Evolutionary conservation across 345 rosid genomes (phyloP).

Genomic region (Eucalyptus regnans): DNA sequence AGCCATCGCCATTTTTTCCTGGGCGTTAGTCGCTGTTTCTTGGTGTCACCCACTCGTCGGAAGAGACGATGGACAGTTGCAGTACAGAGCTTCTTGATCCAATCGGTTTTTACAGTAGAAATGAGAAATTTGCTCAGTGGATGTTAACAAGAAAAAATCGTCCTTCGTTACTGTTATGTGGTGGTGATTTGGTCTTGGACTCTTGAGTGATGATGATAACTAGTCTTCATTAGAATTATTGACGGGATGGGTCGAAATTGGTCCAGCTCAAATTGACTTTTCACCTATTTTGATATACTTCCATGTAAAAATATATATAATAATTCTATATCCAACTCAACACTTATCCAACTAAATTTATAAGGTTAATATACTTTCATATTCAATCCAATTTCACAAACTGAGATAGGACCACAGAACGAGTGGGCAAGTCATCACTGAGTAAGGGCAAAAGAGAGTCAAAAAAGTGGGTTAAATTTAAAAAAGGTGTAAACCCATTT

Average conservation of each 20-base stretch:
- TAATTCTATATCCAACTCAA: fast-evolving
- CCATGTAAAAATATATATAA: too few species aligned
- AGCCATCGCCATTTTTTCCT: conserved; percentile 21
- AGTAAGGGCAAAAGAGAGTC: fast-evolving
- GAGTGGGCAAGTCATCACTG: fast-evolving
- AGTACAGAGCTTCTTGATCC: background rate
- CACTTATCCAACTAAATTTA: background rate
- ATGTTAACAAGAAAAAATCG: background rate
- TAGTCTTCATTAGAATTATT: background rate
- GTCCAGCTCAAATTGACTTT: background rate
- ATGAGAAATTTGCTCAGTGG: background rate
- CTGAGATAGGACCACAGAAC: fast-evolving
- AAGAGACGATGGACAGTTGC: background rate
- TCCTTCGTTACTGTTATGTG: background rate
- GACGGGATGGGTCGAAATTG: fast-evolving
- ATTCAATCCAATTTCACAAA: background rate
- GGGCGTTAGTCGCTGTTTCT: background rate
- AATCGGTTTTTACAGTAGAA: background rate
- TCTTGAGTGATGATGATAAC: background rate
- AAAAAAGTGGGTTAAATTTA: fast-evolving
- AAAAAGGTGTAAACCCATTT: fast-evolving
- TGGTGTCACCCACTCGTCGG: background rate
- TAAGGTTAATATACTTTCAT: too few species aligned
- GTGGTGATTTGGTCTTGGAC: background rate
- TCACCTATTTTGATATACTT: background rate